Percentiles rank a stretch among this genome's conserved stretches.
These are phyloP conservation scores for Guadua angustifolia DNA, from an alignment of 176 grass and related monocot genomes.

Conservation along the genomic window DNA sequence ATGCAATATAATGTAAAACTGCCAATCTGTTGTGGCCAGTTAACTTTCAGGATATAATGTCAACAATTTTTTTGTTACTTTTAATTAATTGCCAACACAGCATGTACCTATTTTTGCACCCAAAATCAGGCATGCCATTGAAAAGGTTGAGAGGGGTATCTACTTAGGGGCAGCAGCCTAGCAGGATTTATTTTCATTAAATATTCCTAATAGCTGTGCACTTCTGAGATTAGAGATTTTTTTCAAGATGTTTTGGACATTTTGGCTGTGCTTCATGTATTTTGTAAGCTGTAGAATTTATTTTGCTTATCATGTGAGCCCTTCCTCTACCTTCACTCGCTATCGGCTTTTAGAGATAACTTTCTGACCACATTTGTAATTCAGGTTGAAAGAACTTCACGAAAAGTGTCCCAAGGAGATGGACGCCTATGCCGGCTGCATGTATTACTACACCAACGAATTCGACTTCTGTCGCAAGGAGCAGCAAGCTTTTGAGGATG, in stretches of 20 bases:
- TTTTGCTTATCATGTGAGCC: not conserved
- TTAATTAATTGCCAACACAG: not conserved
- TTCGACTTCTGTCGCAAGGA: slow-evolving; percentile 91
- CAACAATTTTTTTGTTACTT: slow-evolving; percentile 5
- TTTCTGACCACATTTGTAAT: not conserved
- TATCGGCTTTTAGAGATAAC: not conserved
- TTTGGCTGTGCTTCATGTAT: not conserved
- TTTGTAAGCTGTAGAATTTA: not conserved
- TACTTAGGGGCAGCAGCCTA: not conserved
- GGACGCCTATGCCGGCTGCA: slow-evolving; percentile 85
- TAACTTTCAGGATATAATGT: slow-evolving; percentile 5
- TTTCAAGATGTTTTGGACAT: not conserved
- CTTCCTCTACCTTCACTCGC: not conserved
- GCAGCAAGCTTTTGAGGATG: slow-evolving; percentile 79
- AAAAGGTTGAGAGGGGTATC: not conserved
- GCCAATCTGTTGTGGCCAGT: not conserved
- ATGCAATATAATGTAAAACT: slow-evolving; percentile 2
- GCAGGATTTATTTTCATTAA: not conserved
- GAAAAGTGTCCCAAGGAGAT: slow-evolving; percentile 79
- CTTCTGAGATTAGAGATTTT: slow-evolving; percentile 2
- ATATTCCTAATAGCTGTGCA: not conserved
- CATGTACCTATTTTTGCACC: not conserved
- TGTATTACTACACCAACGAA: slow-evolving; percentile 95
- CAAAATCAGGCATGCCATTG: not conserved
- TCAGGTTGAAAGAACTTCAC: slow-evolving; percentile 87